Base-by-base conservation (phyloP, 176 grass and related monocot genomes). In the Aegilops umbellulata region DNA sequence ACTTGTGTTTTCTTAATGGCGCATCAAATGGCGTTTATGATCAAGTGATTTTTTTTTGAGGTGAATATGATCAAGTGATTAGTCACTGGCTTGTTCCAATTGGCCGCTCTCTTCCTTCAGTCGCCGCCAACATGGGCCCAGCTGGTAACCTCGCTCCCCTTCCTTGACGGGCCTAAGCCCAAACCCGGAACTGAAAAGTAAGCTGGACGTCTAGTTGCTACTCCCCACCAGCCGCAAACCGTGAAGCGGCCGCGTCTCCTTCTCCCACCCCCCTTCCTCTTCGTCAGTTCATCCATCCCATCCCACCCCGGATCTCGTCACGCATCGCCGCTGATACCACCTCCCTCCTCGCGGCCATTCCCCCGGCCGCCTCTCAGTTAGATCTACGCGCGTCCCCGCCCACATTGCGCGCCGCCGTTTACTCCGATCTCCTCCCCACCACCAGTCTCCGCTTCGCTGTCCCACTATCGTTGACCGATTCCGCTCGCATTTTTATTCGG, bases 391-490 rank as follows among this genome's bases (percentile, higher is more conserved):
- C 83, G 87, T 83, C 94, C 47, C 25, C 74, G 24, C 25, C 11
- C 83, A 58, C 91, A 44, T 69, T 69, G 79, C 72, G 64, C 53
- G 23, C 84, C 14, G 73, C 66, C 23, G 60, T 64, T 49, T 85
- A 30, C 9, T 34, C 23, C 62, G 63, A 68, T 80, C 74, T 26
- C 24, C n/a, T 58, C 32, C 65, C 42, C 26, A 15, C 23, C 32
- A 23, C 81, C 70, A 49, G 46, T 82, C 67, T 49, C 62, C 74
- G 19, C 66, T 77, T 46, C 26, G 42, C 74, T 35, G 61, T 85
- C 81, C 85, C 90, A 79, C 90, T 95, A 61, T 83, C 86, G 83
- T 95, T 93, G 93, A 95, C 93, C 90, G 36, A 81, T 82, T 86
- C 88, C 65, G 79, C 91, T 63, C 68, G 73, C 80, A 68, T 79